A percentile compares a stretch with the other conserved stretches of the same genome.
Evolutionary conservation across 2,329 filamentous ascomycete species (phyloP).

Genomic region (Fusarium sublunatum): DNA sequence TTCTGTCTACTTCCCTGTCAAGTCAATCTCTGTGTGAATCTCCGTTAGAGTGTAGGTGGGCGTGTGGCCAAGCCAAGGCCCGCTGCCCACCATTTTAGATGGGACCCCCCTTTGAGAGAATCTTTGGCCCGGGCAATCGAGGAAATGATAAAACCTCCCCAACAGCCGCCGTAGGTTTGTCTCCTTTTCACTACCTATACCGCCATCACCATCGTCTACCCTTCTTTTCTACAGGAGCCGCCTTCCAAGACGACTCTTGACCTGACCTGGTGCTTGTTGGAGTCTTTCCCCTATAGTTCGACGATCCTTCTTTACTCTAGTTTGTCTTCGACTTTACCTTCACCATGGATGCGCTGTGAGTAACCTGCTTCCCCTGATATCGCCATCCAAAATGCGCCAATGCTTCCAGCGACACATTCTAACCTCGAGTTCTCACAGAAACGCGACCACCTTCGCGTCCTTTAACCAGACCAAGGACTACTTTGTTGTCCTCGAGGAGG

Average conservation of each 20-base stretch:
- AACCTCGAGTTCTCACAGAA: conserved; percentile 52
- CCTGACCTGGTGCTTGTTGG: conserved; percentile 36
- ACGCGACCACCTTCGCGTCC: conserved; percentile 63
- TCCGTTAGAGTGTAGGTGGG: conserved; percentile 22
- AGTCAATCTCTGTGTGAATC: conserved; percentile 21
- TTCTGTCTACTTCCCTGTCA: conserved; percentile 2
- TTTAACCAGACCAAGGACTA: conserved; percentile 64
- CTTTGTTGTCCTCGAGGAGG: conserved; percentile 69
- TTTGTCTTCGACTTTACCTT: conserved; percentile 14
- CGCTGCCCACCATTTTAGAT: conserved; percentile 31
- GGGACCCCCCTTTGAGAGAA: conserved; percentile 30
- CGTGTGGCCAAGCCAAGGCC: conserved; percentile 27
- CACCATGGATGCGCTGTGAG: conserved; percentile 45
- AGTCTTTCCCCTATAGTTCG: conserved; percentile 20
- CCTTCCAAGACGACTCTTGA: conserved; percentile 38
- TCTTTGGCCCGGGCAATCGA: conserved; percentile 38
- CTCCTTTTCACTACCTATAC: conserved; percentile 36
- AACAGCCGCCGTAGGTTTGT: conserved; percentile 40
- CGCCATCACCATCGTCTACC: conserved; percentile 40
- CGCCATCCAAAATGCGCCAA: conserved; percentile 19
- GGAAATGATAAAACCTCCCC: conserved; percentile 50
- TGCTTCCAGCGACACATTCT: conserved; percentile 22
- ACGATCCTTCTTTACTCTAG: conserved; percentile 16
- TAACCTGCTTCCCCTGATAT: conserved; percentile 33
- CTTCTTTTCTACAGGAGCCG: conserved; percentile 31